Evolutionary conservation across 73 alveolate genomes (phyloP), one percentile per base, ranked within the genome.

Genomic region (Symbiodinium natans): DNA sequence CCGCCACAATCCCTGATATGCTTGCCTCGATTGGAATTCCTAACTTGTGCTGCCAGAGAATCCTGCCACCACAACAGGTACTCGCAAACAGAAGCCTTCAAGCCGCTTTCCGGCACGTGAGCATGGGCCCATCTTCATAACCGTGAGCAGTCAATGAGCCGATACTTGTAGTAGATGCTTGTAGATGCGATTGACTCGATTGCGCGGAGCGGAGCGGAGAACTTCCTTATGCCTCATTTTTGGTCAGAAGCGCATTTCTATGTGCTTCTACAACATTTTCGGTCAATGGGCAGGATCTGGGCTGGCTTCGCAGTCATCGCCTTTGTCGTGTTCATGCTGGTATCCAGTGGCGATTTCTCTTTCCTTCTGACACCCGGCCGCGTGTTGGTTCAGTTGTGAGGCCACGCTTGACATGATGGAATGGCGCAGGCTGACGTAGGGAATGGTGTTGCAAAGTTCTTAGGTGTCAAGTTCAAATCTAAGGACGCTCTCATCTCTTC

Each of bases 321-420:
- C 74, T 92, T 92, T 46, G 73, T 92, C n/a, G 92, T 92, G 39
- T 92, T 92, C 98, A 77, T 74, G 98, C 63, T 92, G 82, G 90
- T 92, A 36, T 92, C 98, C 98, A 92, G 98, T 19, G 98, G 98
- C 29, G 98, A 92, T n/a, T 92, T 92, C 98, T 92, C 98, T 63
- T 92, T 92, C 92, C 83, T 92, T 10, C 68, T 92, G 98, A 41
- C 48, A 3, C 92, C 77, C 33, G 89, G 97, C 40, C 13, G 94
- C 85, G 11, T 21, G 23, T 38, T n/a, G 43, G 63, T 39, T n/a
- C 21, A 27, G 43, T n/a, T n/a, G n/a, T n/a, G n/a, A n/a, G n/a
- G n/a, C n/a, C n/a, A n/a, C n/a, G 29, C 6, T 77, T 8, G 52
- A 13, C 52, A 21, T 77, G 86, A 10, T 17, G 46, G 31, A 56